phyloP scores from a whole-genome alignment of 257 asterid species.

The Jacaranda mimosifolia region DNA sequence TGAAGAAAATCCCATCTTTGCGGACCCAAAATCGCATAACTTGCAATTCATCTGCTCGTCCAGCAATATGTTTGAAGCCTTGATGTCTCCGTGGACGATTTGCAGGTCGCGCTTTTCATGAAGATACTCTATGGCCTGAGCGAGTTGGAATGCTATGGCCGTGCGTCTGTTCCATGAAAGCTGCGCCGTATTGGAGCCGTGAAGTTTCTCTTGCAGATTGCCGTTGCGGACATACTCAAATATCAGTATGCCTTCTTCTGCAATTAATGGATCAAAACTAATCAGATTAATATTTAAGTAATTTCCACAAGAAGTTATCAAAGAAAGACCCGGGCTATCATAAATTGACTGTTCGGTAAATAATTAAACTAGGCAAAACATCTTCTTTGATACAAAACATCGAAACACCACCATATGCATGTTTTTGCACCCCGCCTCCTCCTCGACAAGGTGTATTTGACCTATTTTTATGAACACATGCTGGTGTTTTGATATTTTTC shows the following conservation, averaged over 20 bases:
- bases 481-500: too few relatives aligned
- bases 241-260: slow-evolving; percentile 58
- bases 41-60: slow-evolving; percentile 62
- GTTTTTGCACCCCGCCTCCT: too few relatives aligned
- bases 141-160: slow-evolving; percentile 68
- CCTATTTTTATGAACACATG: too few relatives aligned
- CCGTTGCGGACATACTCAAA: slow-evolving; percentile 66
- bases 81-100: slow-evolving; percentile 76
- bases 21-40: slow-evolving; percentile 81
- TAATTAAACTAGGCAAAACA: too few relatives aligned
- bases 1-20: slow-evolving; percentile 70
- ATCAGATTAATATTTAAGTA: too few relatives aligned
- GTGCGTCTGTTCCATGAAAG: slow-evolving; percentile 65
- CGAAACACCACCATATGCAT: too few relatives aligned
- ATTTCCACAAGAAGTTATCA: too few relatives aligned
- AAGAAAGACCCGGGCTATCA: too few relatives aligned
- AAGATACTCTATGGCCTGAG: slow-evolving; percentile 65
- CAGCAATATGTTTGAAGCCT: slow-evolving; percentile 66
- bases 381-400: too few relatives aligned
- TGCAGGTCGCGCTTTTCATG: slow-evolving; percentile 55
- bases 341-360: too few relatives aligned
- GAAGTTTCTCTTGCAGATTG: slow-evolving; percentile 69
- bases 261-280: background rate
- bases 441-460: too few relatives aligned
- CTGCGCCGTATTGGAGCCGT: slow-evolving; percentile 4